Base-by-base conservation (phyloP, 1,284 basidiomycete genomes). In the Ceratobasidium sp. region DNA sequence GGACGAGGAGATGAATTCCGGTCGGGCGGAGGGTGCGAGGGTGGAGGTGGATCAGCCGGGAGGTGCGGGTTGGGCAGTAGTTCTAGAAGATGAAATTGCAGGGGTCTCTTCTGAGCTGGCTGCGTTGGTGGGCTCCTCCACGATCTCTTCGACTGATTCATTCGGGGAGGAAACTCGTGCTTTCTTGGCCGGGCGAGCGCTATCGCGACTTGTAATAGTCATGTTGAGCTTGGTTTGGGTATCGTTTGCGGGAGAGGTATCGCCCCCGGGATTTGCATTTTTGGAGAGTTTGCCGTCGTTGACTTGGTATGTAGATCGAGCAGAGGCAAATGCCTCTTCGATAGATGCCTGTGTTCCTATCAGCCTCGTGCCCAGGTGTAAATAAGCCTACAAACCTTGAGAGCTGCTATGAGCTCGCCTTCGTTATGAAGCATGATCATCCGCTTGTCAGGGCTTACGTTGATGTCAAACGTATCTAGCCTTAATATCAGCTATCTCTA, bases 361-460 rank as follows among this genome's bases (percentile, higher is more conserved):
- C 27, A 70, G 27, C 3, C 67, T 44, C 3, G 16, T 30, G 10
- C 18, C 64, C 8, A 77, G 50, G 18, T 50, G 46, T 66, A 60
- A 50, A 27, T 27, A 30, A 27, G 23, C 44, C 6, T 14, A 81
- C 86, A 48, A 78, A 95, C 95, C 86, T 93, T 95, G 50, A 99
- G 87, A 0, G 91, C 90, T 30, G 91, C 87, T 1, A 99, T 88
- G 6, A 99, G 85, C 78, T 93, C 93, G 4, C 88, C 88, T 83
- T 99, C 98, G 83, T 93, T 93, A 82, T 99, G 96, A 12, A 99
- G 84, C 75, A 98, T 92, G 50, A 99, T 94, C 0, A 96, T 98
- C 5, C 98, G 90, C 83, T 99, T 99, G 85, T 99, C 98, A 0
- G 98, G 97, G 81, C 93, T 96, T 79, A 99, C 94, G 81, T 99